Evolutionary conservation across 2,329 filamentous ascomycete genomes (phyloP).

Genomic region (Xylariaceae sp.): DNA sequence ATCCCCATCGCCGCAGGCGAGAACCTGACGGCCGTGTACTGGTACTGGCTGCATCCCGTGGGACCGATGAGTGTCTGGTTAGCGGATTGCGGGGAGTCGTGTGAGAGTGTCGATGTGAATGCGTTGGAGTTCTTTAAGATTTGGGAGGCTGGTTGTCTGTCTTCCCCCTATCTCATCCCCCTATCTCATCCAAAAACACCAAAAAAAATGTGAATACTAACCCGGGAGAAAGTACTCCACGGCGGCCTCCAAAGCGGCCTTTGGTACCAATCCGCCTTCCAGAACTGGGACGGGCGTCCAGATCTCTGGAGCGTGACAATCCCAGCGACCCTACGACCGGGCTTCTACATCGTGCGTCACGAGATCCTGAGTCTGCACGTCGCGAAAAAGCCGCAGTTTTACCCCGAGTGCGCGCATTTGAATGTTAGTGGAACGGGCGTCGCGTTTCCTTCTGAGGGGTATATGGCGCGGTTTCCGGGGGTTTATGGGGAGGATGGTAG

Average conservation of each 20-base stretch:
- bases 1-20: slow-evolving; percentile 36
- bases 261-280: slow-evolving; percentile 38
- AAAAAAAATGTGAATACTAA: too few species aligned
- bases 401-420: slow-evolving; percentile 37
- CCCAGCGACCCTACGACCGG: slow-evolving; percentile 40
- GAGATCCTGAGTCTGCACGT: slow-evolving; percentile 49
- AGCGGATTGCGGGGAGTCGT: slow-evolving; percentile 32
- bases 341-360: slow-evolving; percentile 48
- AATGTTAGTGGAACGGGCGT: slow-evolving; percentile 32
- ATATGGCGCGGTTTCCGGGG: slow-evolving; percentile 34
- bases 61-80: slow-evolving; percentile 39
- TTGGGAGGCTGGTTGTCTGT: slow-evolving; percentile 33
- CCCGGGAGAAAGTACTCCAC: slow-evolving; percentile 23
- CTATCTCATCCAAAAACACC: neutral
- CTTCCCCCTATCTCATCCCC: neutral
- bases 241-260: slow-evolving; percentile 33
- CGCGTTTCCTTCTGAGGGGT: slow-evolving; percentile 28
- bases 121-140: slow-evolving; percentile 37
- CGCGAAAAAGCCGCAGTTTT: slow-evolving; percentile 43
- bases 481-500: slow-evolving; percentile 34
- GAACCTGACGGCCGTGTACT: slow-evolving; percentile 37
- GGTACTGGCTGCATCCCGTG: slow-evolving; percentile 39
- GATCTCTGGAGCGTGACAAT: slow-evolving; percentile 43
- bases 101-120: slow-evolving; percentile 30
- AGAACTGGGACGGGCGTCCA: slow-evolving; percentile 36